Evolutionary conservation across 305 asterid species (phyloP).

Genomic region (Petunia hybrid): DNA sequence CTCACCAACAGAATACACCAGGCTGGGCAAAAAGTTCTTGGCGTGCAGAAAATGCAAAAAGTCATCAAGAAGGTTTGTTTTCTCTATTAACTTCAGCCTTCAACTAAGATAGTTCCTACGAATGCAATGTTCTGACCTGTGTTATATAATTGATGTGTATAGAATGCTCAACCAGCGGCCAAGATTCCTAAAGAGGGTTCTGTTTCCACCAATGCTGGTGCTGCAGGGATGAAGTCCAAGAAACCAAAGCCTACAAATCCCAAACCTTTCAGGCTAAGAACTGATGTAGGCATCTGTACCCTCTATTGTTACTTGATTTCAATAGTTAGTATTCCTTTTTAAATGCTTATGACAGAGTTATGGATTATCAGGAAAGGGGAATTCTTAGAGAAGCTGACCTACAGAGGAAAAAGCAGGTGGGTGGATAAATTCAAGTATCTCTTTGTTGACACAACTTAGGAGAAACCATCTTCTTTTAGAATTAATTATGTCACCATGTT

Average conservation of each 20-base stretch:
- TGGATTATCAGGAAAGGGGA: constrained; percentile 77
- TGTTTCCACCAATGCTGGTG: constrained; percentile 31
- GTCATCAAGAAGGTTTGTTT: constrained; percentile 51
- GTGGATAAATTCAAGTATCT: constrained; percentile 51
- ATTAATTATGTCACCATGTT: background rate
- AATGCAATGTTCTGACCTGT: background rate
- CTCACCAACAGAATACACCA: constrained; percentile 41
- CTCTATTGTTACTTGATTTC: background rate
- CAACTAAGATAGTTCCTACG: background rate
- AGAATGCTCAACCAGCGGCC: constrained; percentile 55
- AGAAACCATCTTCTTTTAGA: background rate
- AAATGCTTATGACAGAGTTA: constrained; percentile 21
- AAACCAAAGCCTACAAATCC: constrained; percentile 89
- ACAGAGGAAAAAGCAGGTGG: constrained; percentile 61
- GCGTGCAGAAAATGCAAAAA: constrained; percentile 43
- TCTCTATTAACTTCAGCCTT: background rate
- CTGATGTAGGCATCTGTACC: constrained; percentile 64
- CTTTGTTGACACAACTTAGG: background rate
- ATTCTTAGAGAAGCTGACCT: constrained; percentile 80
- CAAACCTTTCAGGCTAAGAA: constrained; percentile 94
- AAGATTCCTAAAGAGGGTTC: constrained; percentile 47
- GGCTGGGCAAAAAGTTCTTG: constrained; percentile 53
- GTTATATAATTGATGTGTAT: constrained; percentile 17
- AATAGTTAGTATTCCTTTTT: background rate
- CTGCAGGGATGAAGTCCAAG: constrained; percentile 57